Conservation (phyloP, 371 early-diverging fungal genomes). For the Actinomortierella ambigua region DNA sequence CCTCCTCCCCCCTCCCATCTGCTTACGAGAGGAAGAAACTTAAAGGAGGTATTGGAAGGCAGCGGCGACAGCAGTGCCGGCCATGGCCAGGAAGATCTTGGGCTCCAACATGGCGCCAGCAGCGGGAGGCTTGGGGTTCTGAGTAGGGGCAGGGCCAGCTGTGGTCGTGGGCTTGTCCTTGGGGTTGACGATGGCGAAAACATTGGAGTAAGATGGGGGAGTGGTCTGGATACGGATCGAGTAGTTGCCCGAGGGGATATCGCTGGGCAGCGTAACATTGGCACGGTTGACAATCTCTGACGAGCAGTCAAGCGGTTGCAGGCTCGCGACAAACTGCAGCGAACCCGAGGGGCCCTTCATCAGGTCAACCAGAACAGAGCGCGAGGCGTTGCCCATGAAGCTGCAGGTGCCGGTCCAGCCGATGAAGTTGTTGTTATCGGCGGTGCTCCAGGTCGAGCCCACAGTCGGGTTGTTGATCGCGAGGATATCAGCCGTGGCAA, state of each 20-base stretch:
- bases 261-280: constrained; percentile 31
- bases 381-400: constrained; percentile 35
- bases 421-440: constrained; percentile 33
- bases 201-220: constrained; percentile 32
- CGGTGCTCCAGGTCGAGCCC: constrained; percentile 37
- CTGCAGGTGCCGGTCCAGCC: constrained; percentile 43
- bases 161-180: no score
- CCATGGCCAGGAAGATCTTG: no score
- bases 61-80: no score
- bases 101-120: no score
- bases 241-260: constrained; percentile 28
- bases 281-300: constrained; percentile 24
- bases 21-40: no score
- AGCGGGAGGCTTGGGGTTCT: no score
- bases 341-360: constrained; percentile 31
- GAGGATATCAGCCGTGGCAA: no score
- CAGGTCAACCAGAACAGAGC: constrained; percentile 36
- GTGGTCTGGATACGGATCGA: constrained; percentile 33
- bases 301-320: constrained; percentile 33
- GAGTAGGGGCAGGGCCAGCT: no score
- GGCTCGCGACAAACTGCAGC: constrained; percentile 34
- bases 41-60: no score
- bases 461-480: constrained; percentile 38
- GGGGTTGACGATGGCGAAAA: constrained; percentile 33
- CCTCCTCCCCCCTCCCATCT: no score